Base-by-base conservation (phyloP, 2,329 filamentous ascomycete genomes). In the Curvularia lunata region DNA sequence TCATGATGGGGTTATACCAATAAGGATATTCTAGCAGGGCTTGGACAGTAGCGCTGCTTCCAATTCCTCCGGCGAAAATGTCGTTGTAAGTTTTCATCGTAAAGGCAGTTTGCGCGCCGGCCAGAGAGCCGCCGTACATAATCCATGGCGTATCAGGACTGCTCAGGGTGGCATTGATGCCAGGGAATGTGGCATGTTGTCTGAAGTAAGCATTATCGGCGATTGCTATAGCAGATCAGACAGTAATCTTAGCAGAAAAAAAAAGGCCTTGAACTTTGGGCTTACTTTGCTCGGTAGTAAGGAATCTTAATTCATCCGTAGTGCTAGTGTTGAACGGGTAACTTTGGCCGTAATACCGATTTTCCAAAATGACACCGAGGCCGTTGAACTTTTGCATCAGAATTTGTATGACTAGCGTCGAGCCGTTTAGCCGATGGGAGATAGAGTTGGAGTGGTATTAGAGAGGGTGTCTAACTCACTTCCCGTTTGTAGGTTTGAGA, bases 321-420 rank as follows among this genome's bases (percentile, higher is more conserved):
- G 80, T 81, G 32, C 78, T 80, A 16, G 75, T 77, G 18, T 80
- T 78, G 57, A 79, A 82, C 0, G 82, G 82, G 55, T 75, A 84
- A 59, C 81, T 83, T 27, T 79, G 52, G 25, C 82, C 82, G 61
- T 84, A 84, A 61, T 82, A 82, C 19, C 82, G 73, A 52, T 84
- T 83, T 63, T 84, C 82, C 3, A 84, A 73, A 56, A 85, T 84
- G 3, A 85, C 80, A 8, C 83, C 83, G 28, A 85, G 69, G 2
- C 83, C 83, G 63, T 82, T 80, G n/a, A 80, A 82, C 5, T 79
- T 81, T 66, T 84, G 67, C 81, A 84, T 84, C 43, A 85, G 65
- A 41, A 85, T 83, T 59, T 84, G 81, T 28, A 85, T 81, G 60
- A 84, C 78, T 64, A 65, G 0, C 45, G 1, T 34, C 68, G 23